Percentiles rank a stretch among this genome's conserved stretches.
These are phyloP conservation scores for Arabidopsis arenosa DNA, from an alignment of 345 rosid species.

Conservation along the genomic window DNA sequence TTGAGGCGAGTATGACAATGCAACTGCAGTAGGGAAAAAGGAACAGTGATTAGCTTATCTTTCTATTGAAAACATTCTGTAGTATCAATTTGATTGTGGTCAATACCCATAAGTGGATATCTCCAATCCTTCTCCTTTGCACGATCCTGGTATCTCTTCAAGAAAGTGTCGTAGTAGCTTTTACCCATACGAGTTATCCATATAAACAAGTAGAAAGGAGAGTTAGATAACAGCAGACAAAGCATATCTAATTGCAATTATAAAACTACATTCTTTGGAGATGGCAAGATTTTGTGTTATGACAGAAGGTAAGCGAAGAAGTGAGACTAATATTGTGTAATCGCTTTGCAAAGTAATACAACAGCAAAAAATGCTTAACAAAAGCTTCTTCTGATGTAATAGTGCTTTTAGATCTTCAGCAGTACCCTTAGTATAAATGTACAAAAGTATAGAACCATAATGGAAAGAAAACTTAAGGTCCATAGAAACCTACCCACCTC, in stretches of 20 bases:
- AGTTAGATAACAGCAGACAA: constrained; percentile 14
- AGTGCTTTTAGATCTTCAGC: constrained; percentile 9
- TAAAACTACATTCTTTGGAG: constrained; percentile 1
- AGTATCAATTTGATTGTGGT: constrained; percentile 18
- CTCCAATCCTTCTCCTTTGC: constrained; percentile 75
- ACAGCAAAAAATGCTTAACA: neutral
- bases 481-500: constrained; percentile 75
- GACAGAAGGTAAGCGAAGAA: constrained; percentile 10
- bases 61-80: neutral
- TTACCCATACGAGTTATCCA: constrained; percentile 25
- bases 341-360: neutral
- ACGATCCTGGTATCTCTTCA: constrained; percentile 72
- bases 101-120: constrained; percentile 74
- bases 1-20: constrained; percentile 86
- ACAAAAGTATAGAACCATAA: neutral
- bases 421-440: neutral
- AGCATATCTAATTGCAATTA: neutral
- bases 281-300: constrained; percentile 1
- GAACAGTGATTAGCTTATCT: constrained; percentile 3
- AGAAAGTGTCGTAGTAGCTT: constrained; percentile 84
- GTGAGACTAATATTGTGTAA: neutral
- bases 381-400: neutral
- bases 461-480: constrained; percentile 15
- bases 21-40: constrained; percentile 61
- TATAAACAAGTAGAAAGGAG: constrained; percentile 30